Percentiles rank a stretch among this genome's conserved stretches.
phyloP scores from a whole-genome alignment of 108 stramenopile genomes.

The Skeletonema menzelii region DNA sequence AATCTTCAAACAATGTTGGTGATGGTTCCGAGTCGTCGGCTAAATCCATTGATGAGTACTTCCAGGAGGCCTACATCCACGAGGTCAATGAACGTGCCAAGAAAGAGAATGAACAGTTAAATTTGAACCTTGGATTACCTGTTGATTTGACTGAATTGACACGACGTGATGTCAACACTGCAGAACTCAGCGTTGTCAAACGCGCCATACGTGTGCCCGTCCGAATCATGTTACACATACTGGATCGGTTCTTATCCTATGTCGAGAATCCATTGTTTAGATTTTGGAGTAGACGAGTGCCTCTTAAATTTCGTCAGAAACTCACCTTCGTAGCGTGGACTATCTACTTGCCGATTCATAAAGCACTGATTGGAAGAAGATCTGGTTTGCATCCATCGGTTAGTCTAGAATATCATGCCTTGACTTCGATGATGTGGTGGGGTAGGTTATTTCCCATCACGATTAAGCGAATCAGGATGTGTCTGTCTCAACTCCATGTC shows the following conservation, averaged over 20 bases:
- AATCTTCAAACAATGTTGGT: background rate
- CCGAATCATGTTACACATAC: conserved; percentile 22
- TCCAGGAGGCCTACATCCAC: background rate
- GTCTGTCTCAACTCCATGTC: conserved; percentile 69
- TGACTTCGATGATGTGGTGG: conserved; percentile 74
- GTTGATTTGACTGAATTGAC: conserved; percentile 45
- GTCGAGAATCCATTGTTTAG: conserved; percentile 51
- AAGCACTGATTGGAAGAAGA: conserved; percentile 46
- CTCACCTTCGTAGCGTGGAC: conserved; percentile 59
- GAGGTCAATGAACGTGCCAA: conserved; percentile 30
- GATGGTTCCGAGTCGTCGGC: background rate
- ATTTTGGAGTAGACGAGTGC: conserved; percentile 49
- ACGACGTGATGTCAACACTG: conserved; percentile 26
- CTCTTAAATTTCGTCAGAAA: conserved; percentile 45
- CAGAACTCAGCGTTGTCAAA: conserved; percentile 1
- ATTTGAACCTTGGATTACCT: conserved; percentile 66
- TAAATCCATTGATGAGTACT: conserved; percentile 10
- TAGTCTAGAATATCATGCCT: conserved; percentile 73
- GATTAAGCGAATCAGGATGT: conserved; percentile 65
- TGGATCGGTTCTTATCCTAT: conserved; percentile 39
- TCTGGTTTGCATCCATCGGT: conserved; percentile 63
- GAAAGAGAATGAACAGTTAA: conserved; percentile 50
- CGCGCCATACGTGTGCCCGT: conserved; percentile 34
- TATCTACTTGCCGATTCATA: conserved; percentile 68
- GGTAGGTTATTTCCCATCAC: conserved; percentile 66